Base-by-base conservation (phyloP, 2,329 filamentous ascomycete genomes). In the Cytospora piceicola region DNA sequence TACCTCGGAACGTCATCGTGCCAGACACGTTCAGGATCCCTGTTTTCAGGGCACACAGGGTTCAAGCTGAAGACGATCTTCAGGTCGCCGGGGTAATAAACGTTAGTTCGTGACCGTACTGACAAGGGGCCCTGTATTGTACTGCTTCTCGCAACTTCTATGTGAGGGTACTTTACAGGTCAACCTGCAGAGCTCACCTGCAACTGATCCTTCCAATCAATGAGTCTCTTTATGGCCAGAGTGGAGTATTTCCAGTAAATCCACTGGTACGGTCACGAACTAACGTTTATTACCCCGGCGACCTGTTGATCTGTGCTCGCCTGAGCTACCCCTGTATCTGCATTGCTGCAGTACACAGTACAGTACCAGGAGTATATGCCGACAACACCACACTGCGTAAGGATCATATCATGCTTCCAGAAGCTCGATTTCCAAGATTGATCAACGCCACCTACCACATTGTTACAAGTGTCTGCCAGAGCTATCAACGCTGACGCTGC, bases 1-100 rank as follows among this genome's bases (percentile, higher is more conserved):
- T n/a, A n/a, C n/a, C n/a, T n/a, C n/a, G n/a, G n/a, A 49, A 65
- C 63, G 63, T 65, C 63, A 65, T 60, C 49, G 53, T 39, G 56
- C 57, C 51, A 36, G 15, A 49, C 46, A 59, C 14, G 51, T 56
- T 34, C 39, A 22, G 36, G 24, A 65, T 65, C 57, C 63, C 59
- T 65, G 63, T 56, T 56, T 59, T 24, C 46, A 55, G 57, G 57
- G n/a, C n/a, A 22, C 46, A 49, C 46, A 49, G n/a, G 46, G 46
- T 22, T 24, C n/a, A 22, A 49, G 46, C 46, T 49, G 46, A 20
- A 22, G 46, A 49, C 6, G n/a, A 49, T 22, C 46, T 49, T n/a
- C n/a, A n/a, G n/a, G n/a, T n/a, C n/a, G n/a, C n/a, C n/a, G n/a
- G n/a, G n/a, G n/a, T n/a, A n/a, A n/a, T n/a, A n/a, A n/a, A n/a